Conservation (phyloP, 2,329 filamentous ascomycete genomes). For the Ilyonectria sp. region DNA sequence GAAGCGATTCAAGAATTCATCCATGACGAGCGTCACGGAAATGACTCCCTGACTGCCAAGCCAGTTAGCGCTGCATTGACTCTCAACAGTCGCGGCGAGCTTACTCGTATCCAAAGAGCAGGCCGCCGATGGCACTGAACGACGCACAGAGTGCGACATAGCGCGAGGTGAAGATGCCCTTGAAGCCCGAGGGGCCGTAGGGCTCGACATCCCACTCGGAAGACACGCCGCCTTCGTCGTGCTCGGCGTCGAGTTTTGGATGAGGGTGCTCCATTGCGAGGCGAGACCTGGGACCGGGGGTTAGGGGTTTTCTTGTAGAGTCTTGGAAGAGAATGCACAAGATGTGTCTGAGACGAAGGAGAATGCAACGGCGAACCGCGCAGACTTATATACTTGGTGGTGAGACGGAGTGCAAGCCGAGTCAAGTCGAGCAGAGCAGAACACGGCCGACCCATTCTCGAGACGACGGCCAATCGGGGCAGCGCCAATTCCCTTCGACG, state of each 20-base stretch:
- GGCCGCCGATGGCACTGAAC: constrained; percentile 55
- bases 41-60: constrained; percentile 57
- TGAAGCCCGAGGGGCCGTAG: constrained; percentile 49
- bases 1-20: constrained; percentile 52
- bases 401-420: not conserved
- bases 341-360: not conserved
- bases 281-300: not conserved
- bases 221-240: constrained; percentile 38
- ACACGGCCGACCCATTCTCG: not conserved
- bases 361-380: not conserved
- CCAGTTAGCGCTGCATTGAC: not conserved
- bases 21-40: constrained; percentile 56
- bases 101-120: constrained; percentile 56
- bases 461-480: constrained; percentile 16
- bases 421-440: not conserved
- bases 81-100: not conserved
- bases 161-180: constrained; percentile 50
- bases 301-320: too few species aligned
- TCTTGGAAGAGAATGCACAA: constrained; percentile 1
- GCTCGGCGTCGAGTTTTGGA: constrained; percentile 38
- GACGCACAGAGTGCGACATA: constrained; percentile 53
- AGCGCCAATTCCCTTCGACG: constrained; percentile 11
- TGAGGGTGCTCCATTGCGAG: constrained; percentile 32
- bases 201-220: constrained; percentile 39
- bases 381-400: constrained; percentile 21